These are phyloP conservation scores for Pyrenophora teres DNA, from an alignment of 2,329 filamentous ascomycete species.

Conservation along the genomic window DNA sequence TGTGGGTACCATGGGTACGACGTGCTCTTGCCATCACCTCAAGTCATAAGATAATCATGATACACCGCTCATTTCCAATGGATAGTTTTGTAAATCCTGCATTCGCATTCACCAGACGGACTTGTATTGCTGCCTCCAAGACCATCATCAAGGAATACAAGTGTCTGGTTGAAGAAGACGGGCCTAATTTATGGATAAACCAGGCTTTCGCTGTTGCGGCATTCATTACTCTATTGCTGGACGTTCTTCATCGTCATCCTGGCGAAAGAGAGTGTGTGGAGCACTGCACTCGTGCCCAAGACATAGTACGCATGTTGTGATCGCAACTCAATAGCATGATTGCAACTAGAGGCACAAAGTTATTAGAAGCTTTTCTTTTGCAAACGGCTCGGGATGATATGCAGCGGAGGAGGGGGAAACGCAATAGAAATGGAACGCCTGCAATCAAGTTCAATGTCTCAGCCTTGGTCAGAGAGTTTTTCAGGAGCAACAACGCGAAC, in stretches of 20 bases:
- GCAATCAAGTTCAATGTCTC: background rate
- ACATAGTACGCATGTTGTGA: background rate
- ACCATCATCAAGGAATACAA: slow-evolving; percentile 48
- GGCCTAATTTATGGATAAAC: slow-evolving; percentile 47
- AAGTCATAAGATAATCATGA: slow-evolving; percentile 47
- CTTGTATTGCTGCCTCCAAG: slow-evolving; percentile 46
- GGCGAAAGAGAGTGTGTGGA: background rate
- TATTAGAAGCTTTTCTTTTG: background rate
- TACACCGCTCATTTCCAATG: slow-evolving; percentile 45
- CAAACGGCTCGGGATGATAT: background rate
- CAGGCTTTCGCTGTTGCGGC: slow-evolving; percentile 39
- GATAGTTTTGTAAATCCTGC: slow-evolving; percentile 44
- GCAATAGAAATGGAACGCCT: background rate
- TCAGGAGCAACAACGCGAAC: background rate
- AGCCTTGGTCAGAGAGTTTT: background rate
- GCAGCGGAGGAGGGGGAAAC: background rate
- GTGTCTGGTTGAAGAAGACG: slow-evolving; percentile 36
- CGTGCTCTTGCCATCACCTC: slow-evolving; percentile 8
- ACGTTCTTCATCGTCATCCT: background rate
- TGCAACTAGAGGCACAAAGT: background rate
- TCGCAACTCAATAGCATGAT: background rate
- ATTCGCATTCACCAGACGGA: slow-evolving; percentile 44
- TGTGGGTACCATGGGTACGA: slow-evolving; percentile 37
- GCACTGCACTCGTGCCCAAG: background rate
- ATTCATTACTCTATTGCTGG: background rate